These are phyloP conservation scores for Alternaria metachromatica DNA, from an alignment of 2,329 filamentous ascomycete species.

Conservation along the genomic window DNA sequence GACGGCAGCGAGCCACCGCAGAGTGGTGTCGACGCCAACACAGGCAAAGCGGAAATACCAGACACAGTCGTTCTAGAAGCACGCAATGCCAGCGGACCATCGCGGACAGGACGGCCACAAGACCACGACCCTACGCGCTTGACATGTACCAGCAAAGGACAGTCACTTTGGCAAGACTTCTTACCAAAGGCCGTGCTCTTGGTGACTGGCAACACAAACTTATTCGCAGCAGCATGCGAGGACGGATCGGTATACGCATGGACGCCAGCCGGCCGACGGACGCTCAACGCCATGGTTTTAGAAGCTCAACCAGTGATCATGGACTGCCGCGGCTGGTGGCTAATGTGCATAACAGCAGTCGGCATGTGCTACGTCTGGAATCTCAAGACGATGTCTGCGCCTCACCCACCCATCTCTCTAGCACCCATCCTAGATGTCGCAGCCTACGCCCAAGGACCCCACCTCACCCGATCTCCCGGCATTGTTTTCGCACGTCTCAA, in stretches of 20 bases:
- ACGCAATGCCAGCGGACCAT: slow-evolving; percentile 73
- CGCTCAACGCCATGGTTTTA: slow-evolving; percentile 83
- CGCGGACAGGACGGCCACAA: slow-evolving; percentile 65
- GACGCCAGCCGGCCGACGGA: slow-evolving; percentile 87
- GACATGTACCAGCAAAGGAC: slow-evolving; percentile 79
- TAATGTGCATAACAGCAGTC: slow-evolving; percentile 86
- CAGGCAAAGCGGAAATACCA: slow-evolving; percentile 59
- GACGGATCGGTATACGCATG: slow-evolving; percentile 90
- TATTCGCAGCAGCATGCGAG: slow-evolving; percentile 93
- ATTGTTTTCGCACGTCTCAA: slow-evolving; percentile 93
- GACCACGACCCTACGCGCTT: slow-evolving; percentile 84
- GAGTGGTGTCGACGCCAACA: slow-evolving; percentile 53
- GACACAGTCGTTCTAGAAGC: slow-evolving; percentile 82
- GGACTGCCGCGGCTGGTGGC: slow-evolving; percentile 86
- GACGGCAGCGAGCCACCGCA: slow-evolving; percentile 65
- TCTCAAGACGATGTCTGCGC: slow-evolving; percentile 78
- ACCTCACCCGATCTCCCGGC: slow-evolving; percentile 80
- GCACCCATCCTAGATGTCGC: slow-evolving; percentile 89
- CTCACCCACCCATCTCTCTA: slow-evolving; percentile 88
- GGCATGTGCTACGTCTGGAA: slow-evolving; percentile 96
- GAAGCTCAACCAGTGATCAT: slow-evolving; percentile 95
- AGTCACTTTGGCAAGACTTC: slow-evolving; percentile 91
- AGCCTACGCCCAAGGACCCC: slow-evolving; percentile 76
- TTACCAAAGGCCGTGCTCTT: slow-evolving; percentile 86
- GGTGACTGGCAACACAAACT: slow-evolving; percentile 85